Evolutionary conservation across 176 grass and related monocot genomes (phyloP), one percentile per base, ranked within the genome.

Genomic region (Otatea glauca): DNA sequence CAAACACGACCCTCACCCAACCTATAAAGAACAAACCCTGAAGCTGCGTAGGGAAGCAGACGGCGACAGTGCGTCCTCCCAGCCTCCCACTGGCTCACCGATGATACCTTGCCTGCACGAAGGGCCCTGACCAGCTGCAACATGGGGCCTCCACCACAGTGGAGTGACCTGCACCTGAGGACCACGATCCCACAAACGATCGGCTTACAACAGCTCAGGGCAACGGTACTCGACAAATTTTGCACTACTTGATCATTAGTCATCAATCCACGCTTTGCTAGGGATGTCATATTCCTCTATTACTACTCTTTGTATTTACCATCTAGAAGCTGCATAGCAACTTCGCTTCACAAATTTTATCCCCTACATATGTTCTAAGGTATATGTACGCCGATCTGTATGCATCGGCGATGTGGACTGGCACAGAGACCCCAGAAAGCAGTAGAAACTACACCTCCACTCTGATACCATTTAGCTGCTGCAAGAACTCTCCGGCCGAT

Each of bases 361-460:
- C 63, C n/a, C 14, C 42, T 9, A 23, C 42, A 59, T 69, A 86
- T 85, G 27, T 61, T 69, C 11, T 70, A 74, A 98, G 96, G 85
- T 98, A 98, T 38, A 54, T 95, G 9, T 95, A 95, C 29, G 86
- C 88, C 0, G 93, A 98, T 56, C 80, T 98, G 8, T 98, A 98
- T 25, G 88, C 87, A 11, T 58, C 82, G 11, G 58, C 77, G 5
- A 77, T 93, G 72, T 98, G 93, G 96, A 86, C 89, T 0, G 93
- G 89, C n/a, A 23, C n/a, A 23, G 93, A 98, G 83, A 64, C 56
- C 32, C 93, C 96, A 14, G 68, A 53, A 54, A 62, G 84, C 68
- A 98, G 96, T 43, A 93, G 91, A 16, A 98, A 95, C 83, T 98
- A 93, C 77, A 95, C 87, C 3, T 86, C 81, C 9, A 59, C 29